Conservation (phyloP, 306 rosid genomes). For the Cicer pinnatifidum region DNA sequence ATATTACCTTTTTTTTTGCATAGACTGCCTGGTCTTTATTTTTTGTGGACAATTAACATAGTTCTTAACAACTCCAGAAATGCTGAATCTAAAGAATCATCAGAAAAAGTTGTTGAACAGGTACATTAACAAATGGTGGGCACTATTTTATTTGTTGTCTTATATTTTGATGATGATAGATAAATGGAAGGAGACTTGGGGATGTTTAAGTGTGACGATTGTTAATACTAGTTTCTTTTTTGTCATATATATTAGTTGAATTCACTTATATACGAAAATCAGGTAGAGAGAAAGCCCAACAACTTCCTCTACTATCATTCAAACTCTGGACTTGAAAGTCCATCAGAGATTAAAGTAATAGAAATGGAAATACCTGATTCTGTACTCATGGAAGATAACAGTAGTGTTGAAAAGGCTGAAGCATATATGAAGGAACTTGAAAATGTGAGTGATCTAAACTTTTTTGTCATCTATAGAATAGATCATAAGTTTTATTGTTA, state of each 20-base stretch:
- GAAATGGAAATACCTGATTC: slow-evolving; percentile 60
- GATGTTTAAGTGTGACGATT: slow-evolving; percentile 26
- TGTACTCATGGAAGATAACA: slow-evolving; percentile 59
- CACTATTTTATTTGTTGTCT: slow-evolving; percentile 34
- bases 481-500: slow-evolving; percentile 7
- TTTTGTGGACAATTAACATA: slow-evolving; percentile 40
- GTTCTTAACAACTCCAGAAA: slow-evolving; percentile 59
- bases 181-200: slow-evolving; percentile 33
- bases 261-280: slow-evolving; percentile 45
- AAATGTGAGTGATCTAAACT: slow-evolving; percentile 63
- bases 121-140: slow-evolving; percentile 42
- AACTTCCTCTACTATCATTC: slow-evolving; percentile 41
- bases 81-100: slow-evolving; percentile 47
- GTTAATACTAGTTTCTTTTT: slow-evolving; percentile 23
- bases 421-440: slow-evolving; percentile 83
- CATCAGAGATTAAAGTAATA: slow-evolving; percentile 49
- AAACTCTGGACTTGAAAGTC: slow-evolving; percentile 50
- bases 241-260: slow-evolving; percentile 17
- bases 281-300: slow-evolving; percentile 49
- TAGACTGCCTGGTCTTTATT: slow-evolving; percentile 8
- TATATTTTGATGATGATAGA: slow-evolving; percentile 34
- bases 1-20: slow-evolving; percentile 12
- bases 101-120: slow-evolving; percentile 61
- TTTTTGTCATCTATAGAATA: slow-evolving; percentile 26
- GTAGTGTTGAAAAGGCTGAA: slow-evolving; percentile 83